Evolutionary conservation across 805 yeast genomes (phyloP).

Genomic region (Candida ascalaphidarum): DNA sequence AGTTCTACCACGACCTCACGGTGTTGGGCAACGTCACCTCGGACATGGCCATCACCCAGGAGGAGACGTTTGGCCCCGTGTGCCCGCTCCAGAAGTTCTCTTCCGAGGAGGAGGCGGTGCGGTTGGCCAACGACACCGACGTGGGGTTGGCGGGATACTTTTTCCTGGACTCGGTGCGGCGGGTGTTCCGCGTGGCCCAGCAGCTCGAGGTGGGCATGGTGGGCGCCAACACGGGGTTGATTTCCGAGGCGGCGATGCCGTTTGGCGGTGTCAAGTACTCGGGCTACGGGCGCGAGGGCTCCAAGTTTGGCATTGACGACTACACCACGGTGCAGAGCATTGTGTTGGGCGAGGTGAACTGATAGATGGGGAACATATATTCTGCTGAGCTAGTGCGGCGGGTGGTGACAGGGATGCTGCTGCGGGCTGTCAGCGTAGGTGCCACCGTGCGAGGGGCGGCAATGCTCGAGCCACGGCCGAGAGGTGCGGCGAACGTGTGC

Average conservation of each 20-base stretch:
- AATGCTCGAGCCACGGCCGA: too few relatives aligned
- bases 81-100: conserved; percentile 50
- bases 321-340: conserved; percentile 46
- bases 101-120: conserved; percentile 44
- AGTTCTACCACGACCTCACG: conserved; percentile 47
- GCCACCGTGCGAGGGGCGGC: too few relatives aligned
- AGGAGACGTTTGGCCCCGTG: conserved; percentile 63
- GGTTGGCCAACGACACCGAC: conserved; percentile 44
- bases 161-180: conserved; percentile 43
- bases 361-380: too few relatives aligned
- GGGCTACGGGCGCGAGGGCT: conserved; percentile 68
- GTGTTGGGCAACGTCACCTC: conserved; percentile 43
- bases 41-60: conserved; percentile 40
- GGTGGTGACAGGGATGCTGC: neutral
- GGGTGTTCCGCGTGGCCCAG: conserved; percentile 44
- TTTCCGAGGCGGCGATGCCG: conserved; percentile 50
- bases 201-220: conserved; percentile 61
- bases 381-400: neutral
- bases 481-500: too few relatives aligned
- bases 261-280: conserved; percentile 57
- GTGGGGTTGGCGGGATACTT: conserved; percentile 56
- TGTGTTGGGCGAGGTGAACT: conserved; percentile 35
- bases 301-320: conserved; percentile 54
- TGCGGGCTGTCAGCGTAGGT: too few relatives aligned
- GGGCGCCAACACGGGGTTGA: conserved; percentile 49